Conservation (phyloP, 2,329 filamentous ascomycete genomes). For the Pseudocercospora macadamiae region DNA sequence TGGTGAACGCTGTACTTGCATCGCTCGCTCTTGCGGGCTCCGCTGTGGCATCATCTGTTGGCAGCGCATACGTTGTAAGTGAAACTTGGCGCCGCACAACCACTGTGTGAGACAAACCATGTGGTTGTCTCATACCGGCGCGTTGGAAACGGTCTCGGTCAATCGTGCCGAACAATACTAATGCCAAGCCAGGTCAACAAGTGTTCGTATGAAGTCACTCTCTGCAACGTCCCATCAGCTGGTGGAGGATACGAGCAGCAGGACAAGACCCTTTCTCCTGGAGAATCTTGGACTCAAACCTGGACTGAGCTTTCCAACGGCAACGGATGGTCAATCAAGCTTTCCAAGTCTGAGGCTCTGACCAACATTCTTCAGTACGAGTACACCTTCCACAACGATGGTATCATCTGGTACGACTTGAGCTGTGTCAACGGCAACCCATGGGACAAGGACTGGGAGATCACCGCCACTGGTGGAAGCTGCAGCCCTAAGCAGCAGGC, state of each 20-base stretch:
- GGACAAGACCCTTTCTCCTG: constrained; percentile 31
- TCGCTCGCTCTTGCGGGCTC: constrained; percentile 31
- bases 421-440: constrained; percentile 44
- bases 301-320: constrained; percentile 40
- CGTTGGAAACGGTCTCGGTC: not conserved
- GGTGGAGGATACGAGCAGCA: constrained; percentile 31
- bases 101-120: not conserved
- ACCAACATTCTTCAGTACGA: constrained; percentile 43
- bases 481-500: constrained; percentile 38
- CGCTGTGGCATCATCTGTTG: constrained; percentile 28
- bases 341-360: constrained; percentile 34
- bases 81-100: not conserved
- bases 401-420: constrained; percentile 44
- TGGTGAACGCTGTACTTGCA: constrained; percentile 30
- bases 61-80: constrained; percentile 34
- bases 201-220: constrained; percentile 38
- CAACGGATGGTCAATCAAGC: constrained; percentile 45
- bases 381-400: constrained; percentile 42
- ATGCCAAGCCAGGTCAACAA: constrained; percentile 27
- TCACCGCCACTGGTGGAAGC: constrained; percentile 32
- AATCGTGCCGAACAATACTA: not conserved
- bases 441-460: constrained; percentile 42
- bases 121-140: not conserved
- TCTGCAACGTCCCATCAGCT: constrained; percentile 35
- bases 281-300: constrained; percentile 36